phyloP scores from a whole-genome alignment of 208 protist genomes.

The Trypanosoma cruzi region DNA sequence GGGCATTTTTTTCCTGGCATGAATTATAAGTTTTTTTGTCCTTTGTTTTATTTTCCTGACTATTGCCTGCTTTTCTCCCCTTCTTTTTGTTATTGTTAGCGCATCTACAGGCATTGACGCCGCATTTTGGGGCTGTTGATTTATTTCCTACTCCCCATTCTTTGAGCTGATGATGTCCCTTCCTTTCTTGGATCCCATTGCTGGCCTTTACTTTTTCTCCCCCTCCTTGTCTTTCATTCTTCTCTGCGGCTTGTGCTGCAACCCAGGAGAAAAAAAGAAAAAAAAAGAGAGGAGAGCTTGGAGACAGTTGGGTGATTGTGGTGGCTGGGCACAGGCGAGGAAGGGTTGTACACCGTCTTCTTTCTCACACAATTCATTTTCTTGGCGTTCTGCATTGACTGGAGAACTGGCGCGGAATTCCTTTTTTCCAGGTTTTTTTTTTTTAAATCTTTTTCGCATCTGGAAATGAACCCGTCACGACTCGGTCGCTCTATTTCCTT shows the following conservation, averaged over 20 bases:
- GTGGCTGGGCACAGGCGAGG: neutral
- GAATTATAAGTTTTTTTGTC: neutral
- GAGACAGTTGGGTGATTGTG: neutral
- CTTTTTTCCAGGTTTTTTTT: too few species aligned
- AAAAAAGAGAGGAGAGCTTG: neutral
- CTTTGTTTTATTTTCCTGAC: neutral
- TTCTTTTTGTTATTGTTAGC: neutral
- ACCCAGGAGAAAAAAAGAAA: too few species aligned
- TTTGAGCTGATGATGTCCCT: conserved; percentile 3
- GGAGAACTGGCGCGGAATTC: neutral
- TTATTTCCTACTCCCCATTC: neutral
- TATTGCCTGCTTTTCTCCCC: neutral
- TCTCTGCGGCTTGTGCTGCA: neutral
- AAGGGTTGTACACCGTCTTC: neutral
- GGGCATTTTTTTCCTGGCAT: neutral
- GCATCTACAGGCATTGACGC: neutral
- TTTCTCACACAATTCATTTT: neutral
- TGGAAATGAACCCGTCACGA: conserved; percentile 21
- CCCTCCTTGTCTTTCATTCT: conserved; percentile 12
- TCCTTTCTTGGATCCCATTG: neutral
- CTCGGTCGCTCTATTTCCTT: conserved; percentile 45
- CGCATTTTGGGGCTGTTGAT: neutral
- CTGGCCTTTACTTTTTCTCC: conserved; percentile 1
- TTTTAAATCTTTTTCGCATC: too few species aligned
- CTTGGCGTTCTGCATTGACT: neutral